A percentile compares a stretch with the other conserved stretches of the same genome.
Conservation (phyloP, 208 protist species). For the Acanthamoeba castellanii region DNA sequence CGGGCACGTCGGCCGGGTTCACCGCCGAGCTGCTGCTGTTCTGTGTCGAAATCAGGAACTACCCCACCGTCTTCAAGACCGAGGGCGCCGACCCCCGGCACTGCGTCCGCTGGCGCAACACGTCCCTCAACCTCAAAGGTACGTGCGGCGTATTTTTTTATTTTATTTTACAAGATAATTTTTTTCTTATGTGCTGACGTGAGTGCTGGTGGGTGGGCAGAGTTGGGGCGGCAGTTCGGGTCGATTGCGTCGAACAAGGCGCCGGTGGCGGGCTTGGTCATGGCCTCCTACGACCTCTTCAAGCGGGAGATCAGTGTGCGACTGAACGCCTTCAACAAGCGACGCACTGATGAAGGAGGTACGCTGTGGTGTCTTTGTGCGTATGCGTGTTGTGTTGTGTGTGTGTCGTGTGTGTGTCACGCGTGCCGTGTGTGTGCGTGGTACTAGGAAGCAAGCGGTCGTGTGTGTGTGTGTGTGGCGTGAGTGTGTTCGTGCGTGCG, state of each 20-base stretch:
- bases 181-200: background rate
- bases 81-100: background rate
- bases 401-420: too few relatives aligned
- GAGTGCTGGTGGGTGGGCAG: background rate
- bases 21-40: slow-evolving; percentile 53
- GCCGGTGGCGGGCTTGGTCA: slow-evolving; percentile 28
- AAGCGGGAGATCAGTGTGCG: slow-evolving; percentile 26
- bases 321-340: slow-evolving; percentile 31
- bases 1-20: slow-evolving; percentile 39
- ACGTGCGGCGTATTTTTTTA: background rate
- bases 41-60: slow-evolving; percentile 7
- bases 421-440: too few relatives aligned
- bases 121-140: background rate
- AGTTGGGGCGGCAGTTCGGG: slow-evolving; percentile 16
- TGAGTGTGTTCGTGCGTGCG: background rate
- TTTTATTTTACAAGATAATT: background rate
- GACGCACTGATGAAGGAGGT: background rate
- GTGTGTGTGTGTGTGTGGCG: too few relatives aligned
- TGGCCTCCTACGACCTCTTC: slow-evolving; percentile 61
- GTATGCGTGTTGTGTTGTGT: too few relatives aligned
- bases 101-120: background rate
- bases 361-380: background rate
- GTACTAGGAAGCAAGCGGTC: too few relatives aligned
- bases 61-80: slow-evolving; percentile 43
- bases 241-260: slow-evolving; percentile 38